Evolutionary conservation across 164 flowering plant species (phyloP), one percentile per base, ranked within the genome.

Genomic region (Sedum album): DNA sequence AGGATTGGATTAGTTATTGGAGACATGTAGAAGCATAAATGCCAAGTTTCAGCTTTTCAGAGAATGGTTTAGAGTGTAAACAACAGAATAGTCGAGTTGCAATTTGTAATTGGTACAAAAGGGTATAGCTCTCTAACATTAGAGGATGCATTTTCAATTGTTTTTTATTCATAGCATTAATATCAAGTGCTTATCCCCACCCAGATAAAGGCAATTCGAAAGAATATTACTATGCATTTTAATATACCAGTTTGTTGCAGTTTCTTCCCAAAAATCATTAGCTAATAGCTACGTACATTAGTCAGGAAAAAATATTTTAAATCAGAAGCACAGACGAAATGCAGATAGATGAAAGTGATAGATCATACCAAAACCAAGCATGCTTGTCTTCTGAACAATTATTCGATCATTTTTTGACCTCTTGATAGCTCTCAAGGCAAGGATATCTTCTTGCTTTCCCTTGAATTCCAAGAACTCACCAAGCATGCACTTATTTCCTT

Each of bases 381-480:
- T 83, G 67, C 95, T 80, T 26, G 88, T 80, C 80, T 85, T 91
- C 72, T 86, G 97, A 70, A 94, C 73, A 42, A 76, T 67, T 73
- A 94, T 11, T 31, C 73, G 85, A 69, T 85, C 73, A 60, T 89
- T 84, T 87, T 88, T 89, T 1, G 98, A 88, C 82, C 98, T 84
- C 79, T 77, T 88, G 73, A 91, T 79, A 73, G 77, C 75, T 71
- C 83, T 78, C 76, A 94, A 77, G 26, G 79, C 76, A 66, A 73
- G 74, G 53, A 82, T 66, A 76, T 94, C 98, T 46, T 88, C 96
- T 36, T 77, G 72, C 79, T 84, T 88, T 65, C 98, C 98, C 77
- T 88, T 89, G 70, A 91, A 94, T 68, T 91, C 95, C 30, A 83
- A 46, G 74, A 94, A 94, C 73, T 94, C 95, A 65, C 98, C 98